Conservation (phyloP, 2,329 filamentous ascomycete genomes). For the Drechslerella dactyloides region DNA sequence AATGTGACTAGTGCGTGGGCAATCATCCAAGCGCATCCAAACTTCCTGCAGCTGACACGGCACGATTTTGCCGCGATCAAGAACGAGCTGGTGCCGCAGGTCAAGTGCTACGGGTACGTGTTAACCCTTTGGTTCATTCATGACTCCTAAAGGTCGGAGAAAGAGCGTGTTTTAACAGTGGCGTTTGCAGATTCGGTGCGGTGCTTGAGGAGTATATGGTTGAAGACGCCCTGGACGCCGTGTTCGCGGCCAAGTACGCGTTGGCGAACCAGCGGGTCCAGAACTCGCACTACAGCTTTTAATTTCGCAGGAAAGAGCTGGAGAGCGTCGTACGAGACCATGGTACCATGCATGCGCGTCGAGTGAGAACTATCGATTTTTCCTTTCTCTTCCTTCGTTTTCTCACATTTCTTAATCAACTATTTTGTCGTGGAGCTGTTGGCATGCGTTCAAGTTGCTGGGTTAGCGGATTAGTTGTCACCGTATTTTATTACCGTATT, state of each 20-base stretch:
- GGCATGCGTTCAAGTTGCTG: neutral
- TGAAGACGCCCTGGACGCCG: conserved; percentile 75
- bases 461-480: too few species aligned
- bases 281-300: conserved; percentile 47
- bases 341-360: too few species aligned
- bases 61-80: conserved; percentile 75
- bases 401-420: neutral
- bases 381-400: too few species aligned
- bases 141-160: too few species aligned
- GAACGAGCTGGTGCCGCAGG: conserved; percentile 76
- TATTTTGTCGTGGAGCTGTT: neutral
- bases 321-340: too few species aligned
- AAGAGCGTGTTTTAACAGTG: neutral
- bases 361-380: too few species aligned
- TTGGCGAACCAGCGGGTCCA: conserved; percentile 47
- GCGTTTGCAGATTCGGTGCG: conserved; percentile 65
- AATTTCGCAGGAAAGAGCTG: neutral
- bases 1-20: conserved; percentile 76
- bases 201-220: conserved; percentile 74
- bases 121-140: neutral
- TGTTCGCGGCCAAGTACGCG: conserved; percentile 67
- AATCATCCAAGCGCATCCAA: conserved; percentile 74
- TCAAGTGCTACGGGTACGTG: conserved; percentile 88
- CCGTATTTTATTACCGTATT: too few species aligned
- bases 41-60: conserved; percentile 69